These are phyloP conservation scores for Trametes cinnabarina DNA, from an alignment of 768 basidiomycete species.

Conservation along the genomic window DNA sequence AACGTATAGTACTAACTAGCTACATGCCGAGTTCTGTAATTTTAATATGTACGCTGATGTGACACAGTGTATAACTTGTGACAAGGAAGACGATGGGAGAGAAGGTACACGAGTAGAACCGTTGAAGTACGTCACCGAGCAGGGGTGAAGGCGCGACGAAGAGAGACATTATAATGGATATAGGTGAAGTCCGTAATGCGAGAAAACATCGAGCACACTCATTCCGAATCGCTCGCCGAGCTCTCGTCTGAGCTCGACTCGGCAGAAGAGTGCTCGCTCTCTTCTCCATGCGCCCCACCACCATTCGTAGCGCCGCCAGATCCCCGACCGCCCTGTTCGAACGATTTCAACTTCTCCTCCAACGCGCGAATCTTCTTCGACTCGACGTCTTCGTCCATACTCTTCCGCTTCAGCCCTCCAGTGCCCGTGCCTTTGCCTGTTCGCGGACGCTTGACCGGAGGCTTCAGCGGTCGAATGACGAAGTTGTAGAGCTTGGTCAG, in stretches of 20 bases:
- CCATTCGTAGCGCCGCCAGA: slow-evolving; percentile 28
- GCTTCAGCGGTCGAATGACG: slow-evolving; percentile 77
- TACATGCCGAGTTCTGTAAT: slow-evolving; percentile 33
- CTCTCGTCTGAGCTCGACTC: slow-evolving; percentile 81
- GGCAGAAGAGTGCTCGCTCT: slow-evolving; percentile 75
- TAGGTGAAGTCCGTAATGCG: slow-evolving; percentile 5
- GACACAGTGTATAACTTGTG: slow-evolving; percentile 21
- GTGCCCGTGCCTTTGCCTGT: slow-evolving; percentile 81
- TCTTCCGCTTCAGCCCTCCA: slow-evolving; percentile 89
- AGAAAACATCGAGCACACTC: slow-evolving; percentile 25
- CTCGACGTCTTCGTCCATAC: slow-evolving; percentile 96
- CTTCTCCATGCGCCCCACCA: slow-evolving; percentile 44
- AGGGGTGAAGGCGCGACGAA: slow-evolving; percentile 12
- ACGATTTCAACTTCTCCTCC: slow-evolving; percentile 83
- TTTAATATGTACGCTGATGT: slow-evolving; percentile 29
- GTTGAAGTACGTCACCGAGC: slow-evolving; percentile 9
- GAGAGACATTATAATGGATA: slow-evolving; percentile 3
- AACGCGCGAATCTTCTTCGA: slow-evolving; percentile 91
- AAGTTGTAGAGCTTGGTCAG: slow-evolving; percentile 95
- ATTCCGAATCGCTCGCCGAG: slow-evolving; percentile 84
- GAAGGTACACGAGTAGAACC: slow-evolving; percentile 6
- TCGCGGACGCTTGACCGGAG: slow-evolving; percentile 59
- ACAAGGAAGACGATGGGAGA: slow-evolving; percentile 15
- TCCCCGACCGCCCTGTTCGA: slow-evolving; percentile 52
- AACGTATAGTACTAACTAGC: slow-evolving; percentile 27